Evolutionary conservation across 2,329 filamentous ascomycete species (phyloP), one percentile per base, ranked within the genome.

Genomic region (Plenodomus tracheiphilus): DNA sequence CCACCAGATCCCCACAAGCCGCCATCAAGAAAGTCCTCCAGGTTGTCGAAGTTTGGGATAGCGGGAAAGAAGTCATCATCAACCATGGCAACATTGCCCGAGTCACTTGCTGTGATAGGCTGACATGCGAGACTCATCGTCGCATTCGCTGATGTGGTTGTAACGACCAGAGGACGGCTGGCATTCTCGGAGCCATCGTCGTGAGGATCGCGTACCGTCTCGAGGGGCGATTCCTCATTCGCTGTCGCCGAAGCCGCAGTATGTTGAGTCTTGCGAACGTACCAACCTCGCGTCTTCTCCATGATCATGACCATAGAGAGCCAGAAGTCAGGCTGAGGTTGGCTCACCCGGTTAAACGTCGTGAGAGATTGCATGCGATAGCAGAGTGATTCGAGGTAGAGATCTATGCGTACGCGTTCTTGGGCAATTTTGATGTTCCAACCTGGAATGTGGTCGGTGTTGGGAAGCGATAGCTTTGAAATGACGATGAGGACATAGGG

Each of bases 341-440:
- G 51, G 18, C 48, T 58, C 6, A 40, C 34, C n/a, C 30, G 44
- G 35, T 58, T 43, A 38, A 32, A 62, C 3, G 59, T 57, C 3
- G 50, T 47, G 10, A 62, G 35, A 5, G 41, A 38, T 18, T 61
- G 56, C 60, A 63, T 61, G 2, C 60, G 54, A 41, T 61, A 59
- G 38, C 59, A 60, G 3, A 64, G 34, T 5, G 56, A 59, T 36
- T 62, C 61, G 8, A 64, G 47, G 34, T 59, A 64, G 2, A 62
- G 46, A 40, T 62, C 61, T 6, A 64, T 45, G 2, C 61, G 51
- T 8, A 55, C 53, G 17, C 61, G 58, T 28, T 62, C 61, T 28
- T 64, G 59, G 7, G 61, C 61, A 16, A 53, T 46, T 44, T 60
- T 58, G 4, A 58, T 51, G 32, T 61, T 56, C 60, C 60, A 63